Conservation (phyloP, 305 asterid species). For the Vinca major region DNA sequence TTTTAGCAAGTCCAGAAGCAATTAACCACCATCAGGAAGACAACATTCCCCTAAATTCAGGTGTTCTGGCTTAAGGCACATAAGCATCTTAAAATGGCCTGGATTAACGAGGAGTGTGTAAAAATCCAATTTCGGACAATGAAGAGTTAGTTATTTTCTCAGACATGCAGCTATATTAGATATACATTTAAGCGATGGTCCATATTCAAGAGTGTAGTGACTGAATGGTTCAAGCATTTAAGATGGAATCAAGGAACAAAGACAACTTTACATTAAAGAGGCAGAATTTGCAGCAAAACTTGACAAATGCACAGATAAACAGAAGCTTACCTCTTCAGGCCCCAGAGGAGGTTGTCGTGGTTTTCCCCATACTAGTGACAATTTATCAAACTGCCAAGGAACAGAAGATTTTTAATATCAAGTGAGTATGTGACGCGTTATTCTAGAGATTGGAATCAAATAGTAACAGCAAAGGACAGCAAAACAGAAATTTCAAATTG, state of each 20-base stretch:
- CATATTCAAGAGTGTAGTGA: conserved; percentile 1
- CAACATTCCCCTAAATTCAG: neutral
- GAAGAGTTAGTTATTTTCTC: neutral
- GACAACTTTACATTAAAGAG: neutral
- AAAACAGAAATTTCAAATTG: neutral
- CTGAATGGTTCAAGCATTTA: neutral
- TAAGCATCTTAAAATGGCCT: neutral
- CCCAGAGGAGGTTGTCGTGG: conserved; percentile 93
- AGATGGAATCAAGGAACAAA: neutral
- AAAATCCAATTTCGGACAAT: neutral
- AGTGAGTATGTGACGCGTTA: neutral
- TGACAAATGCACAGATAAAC: conserved; percentile 5
- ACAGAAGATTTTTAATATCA: conserved; percentile 7
- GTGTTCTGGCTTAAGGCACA: neutral
- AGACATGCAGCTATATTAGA: too few relatives aligned
- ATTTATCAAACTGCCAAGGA: conserved; percentile 58
- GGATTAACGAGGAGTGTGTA: neutral
- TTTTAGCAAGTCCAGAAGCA: neutral
- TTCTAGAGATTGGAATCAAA: neutral
- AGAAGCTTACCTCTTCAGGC: conserved; percentile 60
- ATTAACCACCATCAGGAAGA: neutral
- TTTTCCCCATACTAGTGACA: conserved; percentile 92
- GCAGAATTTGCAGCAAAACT: neutral
- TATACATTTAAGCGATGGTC: neutral
- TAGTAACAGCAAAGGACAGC: neutral